These are phyloP conservation scores for Vaccinium macrocarpon DNA, from an alignment of 148 eudicot genomes.

Conservation along the genomic window DNA sequence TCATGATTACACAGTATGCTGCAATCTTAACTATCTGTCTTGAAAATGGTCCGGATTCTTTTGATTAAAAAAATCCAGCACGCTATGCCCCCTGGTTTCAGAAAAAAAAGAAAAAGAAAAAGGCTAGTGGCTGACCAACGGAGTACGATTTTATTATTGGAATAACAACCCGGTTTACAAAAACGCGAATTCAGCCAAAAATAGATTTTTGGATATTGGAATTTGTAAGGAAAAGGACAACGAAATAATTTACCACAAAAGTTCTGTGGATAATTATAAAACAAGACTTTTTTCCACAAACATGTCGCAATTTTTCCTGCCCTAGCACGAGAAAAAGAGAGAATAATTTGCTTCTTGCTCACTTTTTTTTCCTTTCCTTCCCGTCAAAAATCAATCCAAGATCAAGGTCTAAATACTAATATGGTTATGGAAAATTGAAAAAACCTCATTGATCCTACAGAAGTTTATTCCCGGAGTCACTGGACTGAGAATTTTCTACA, in stretches of 20 bases:
- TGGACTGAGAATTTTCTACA: not conserved
- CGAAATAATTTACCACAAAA: not conserved
- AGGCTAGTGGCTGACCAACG: not conserved
- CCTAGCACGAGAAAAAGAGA: not conserved
- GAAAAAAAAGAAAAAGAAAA: no score
- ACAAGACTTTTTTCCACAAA: not conserved
- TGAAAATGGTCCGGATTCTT: no score
- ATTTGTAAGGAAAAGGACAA: no score
- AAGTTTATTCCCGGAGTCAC: not conserved
- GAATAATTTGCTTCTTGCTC: not conserved
- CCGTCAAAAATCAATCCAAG: not conserved
- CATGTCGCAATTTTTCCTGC: not conserved
- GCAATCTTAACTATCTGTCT: no score
- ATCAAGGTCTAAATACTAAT: not conserved
- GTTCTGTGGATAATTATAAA: not conserved
- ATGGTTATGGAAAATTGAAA: not conserved
- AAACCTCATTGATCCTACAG: not conserved
- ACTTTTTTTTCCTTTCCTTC: not conserved
- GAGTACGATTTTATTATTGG: not conserved
- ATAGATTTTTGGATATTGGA: no score
- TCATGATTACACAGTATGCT: no score
- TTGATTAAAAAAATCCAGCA: no score
- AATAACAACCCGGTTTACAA: no score
- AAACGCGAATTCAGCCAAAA: no score
- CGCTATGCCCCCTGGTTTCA: no score